Evolutionary conservation across 2,329 filamentous ascomycete species (phyloP), one percentile per base, ranked within the genome.

Genomic region (Xylariaceae sp.): DNA sequence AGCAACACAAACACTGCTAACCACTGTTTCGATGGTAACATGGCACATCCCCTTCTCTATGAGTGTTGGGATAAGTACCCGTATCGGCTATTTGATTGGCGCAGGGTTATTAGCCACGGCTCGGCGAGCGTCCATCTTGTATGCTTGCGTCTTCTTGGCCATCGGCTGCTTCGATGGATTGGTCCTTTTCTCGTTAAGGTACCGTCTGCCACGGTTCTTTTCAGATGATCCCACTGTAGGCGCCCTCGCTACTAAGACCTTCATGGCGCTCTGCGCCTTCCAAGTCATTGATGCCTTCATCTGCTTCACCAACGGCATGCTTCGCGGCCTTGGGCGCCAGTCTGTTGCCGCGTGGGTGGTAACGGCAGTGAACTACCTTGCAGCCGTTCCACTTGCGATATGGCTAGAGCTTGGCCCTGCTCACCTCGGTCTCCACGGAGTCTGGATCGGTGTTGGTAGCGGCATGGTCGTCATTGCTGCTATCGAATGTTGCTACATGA

Each of bases 11-110:
- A 74, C 75, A 3, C 67, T 78, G 9, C 56, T 78, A 55, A 76
- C 71, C 4, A 78, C 76, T 0, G 70, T 75, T 1, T 75, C 74
- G 2, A 68, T 76, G 17, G 69, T 78, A 1, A 70, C 73, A 39
- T 78, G 76, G 75, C 76, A 78, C 47, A 72, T 78, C 6, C 76
- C 76, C 0, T 78, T 78, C 59, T 76, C 74, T 1, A 65, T 78
- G 24, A 73, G 74, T 33, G 74, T 79, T 9, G 76, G 74, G 19
- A 69, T 76, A 17, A 76, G 72, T 51, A 79, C 75, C 4, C 73
- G 76, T 3, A 69, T 79, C 16, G 76, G 76, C 1, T 73, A 78
- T 55, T 71, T 78, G 17, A 74, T 78, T 16, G 76, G 76, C 4
- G 75, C 71, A 1, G 74, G 72, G 0, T 63, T 65, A 6, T 62